phyloP scores from a whole-genome alignment of 192 early-diverging fungal species.

The Globomyces pollinis-pini region DNA sequence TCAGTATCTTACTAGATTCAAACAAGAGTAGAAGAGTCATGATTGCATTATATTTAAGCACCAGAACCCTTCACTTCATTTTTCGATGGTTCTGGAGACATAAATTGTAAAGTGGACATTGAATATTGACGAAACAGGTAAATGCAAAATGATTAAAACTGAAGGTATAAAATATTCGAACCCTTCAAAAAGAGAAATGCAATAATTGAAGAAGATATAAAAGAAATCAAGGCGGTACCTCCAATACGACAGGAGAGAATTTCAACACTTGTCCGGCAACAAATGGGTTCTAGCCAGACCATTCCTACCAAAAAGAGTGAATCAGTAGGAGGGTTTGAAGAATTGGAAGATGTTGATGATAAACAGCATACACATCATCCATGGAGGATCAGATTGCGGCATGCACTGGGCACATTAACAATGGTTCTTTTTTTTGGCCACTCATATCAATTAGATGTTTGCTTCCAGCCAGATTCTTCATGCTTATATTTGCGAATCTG shows the following conservation, averaged over 20 bases:
- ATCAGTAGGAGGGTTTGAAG: too few relatives aligned
- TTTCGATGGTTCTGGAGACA: slow-evolving; percentile 27
- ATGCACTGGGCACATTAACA: slow-evolving; percentile 19
- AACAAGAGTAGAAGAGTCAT: slow-evolving; percentile 28
- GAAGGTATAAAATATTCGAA: too few relatives aligned
- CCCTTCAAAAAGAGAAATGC: too few relatives aligned
- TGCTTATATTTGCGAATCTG: slow-evolving; percentile 31
- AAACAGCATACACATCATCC: neutral
- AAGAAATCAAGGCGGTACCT: too few relatives aligned
- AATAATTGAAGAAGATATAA: too few relatives aligned
- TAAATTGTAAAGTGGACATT: neutral
- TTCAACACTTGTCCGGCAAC: too few relatives aligned
- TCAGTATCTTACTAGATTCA: slow-evolving; percentile 18
- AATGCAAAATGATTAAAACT: neutral
- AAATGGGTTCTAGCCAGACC: too few relatives aligned
- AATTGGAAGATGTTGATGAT: slow-evolving; percentile 9
- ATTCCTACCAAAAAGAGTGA: too few relatives aligned
- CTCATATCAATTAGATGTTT: too few relatives aligned
- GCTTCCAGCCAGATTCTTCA: slow-evolving; percentile 29
- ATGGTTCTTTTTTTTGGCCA: too few relatives aligned
- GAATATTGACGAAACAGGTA: too few relatives aligned
- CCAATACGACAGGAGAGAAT: too few relatives aligned
- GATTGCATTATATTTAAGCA: slow-evolving; percentile 34
- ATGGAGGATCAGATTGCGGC: slow-evolving; percentile 2
- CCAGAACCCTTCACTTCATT: slow-evolving; percentile 31